phyloP scores from a whole-genome alignment of 306 rosid species.

The Fagus sylvatica region DNA sequence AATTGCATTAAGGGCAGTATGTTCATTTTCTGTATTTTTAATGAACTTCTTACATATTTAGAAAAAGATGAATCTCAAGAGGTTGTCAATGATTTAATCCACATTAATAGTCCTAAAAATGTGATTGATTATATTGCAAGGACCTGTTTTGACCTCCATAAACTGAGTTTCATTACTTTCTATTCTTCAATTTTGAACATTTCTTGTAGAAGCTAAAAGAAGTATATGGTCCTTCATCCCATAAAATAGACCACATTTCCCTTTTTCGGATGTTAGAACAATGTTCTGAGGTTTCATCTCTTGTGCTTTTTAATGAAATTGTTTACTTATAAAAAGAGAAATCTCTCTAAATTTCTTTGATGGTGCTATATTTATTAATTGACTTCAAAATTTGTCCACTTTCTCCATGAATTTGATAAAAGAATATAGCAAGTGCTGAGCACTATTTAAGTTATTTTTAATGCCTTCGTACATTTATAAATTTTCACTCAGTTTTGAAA shows the following conservation, averaged over 20 bases:
- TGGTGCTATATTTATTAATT: not conserved
- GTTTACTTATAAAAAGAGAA: too few relatives aligned
- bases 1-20: too few relatives aligned
- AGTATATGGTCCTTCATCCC: not conserved
- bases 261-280: not conserved
- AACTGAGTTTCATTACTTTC: not conserved
- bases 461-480: not conserved
- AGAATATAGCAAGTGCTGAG: not conserved
- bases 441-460: not conserved
- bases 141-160: not conserved
- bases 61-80: too few relatives aligned
- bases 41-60: too few relatives aligned
- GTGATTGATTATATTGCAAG: not conserved
- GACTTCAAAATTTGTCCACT: not conserved
- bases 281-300: not conserved
- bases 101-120: not conserved
- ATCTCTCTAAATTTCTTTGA: not conserved
- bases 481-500: not conserved
- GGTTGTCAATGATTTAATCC: not conserved
- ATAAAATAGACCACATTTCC: not conserved
- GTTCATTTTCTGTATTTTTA: too few relatives aligned
- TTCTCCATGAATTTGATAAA: not conserved
- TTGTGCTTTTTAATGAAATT: too few relatives aligned
- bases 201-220: not conserved
- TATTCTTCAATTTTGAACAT: not conserved